These are phyloP conservation scores for Tolypocladium pustulatum DNA, from an alignment of 2,329 filamentous ascomycete species.

Conservation along the genomic window DNA sequence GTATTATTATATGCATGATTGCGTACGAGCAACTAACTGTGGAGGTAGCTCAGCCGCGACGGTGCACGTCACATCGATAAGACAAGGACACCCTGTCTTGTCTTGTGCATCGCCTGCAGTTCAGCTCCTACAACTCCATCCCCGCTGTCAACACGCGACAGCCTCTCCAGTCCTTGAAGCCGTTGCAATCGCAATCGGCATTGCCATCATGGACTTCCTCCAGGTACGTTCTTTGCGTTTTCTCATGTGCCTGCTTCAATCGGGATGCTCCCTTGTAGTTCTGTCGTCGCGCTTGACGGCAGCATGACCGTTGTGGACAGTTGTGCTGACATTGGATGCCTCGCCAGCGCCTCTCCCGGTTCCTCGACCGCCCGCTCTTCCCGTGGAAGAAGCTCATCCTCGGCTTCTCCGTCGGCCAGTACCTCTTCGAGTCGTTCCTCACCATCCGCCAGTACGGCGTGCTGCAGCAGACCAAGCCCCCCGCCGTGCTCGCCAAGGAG, in stretches of 20 bases:
- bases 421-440: conserved; percentile 80
- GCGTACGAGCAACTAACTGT: no score
- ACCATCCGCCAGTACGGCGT: conserved; percentile 84
- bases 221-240: conserved; percentile 21
- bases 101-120: neutral
- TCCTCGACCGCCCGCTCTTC: conserved; percentile 84
- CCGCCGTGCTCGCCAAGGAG: conserved; percentile 79
- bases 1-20: neutral
- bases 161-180: neutral
- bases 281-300: neutral
- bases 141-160: neutral
- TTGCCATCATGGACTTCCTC: conserved; percentile 34
- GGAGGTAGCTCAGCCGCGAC: neutral
- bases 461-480: conserved; percentile 67
- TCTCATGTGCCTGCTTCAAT: neutral
- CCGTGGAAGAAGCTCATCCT: conserved; percentile 97
- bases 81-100: conserved; percentile 1
- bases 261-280: conserved; percentile 8
- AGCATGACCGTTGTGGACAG: neutral
- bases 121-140: neutral
- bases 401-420: conserved; percentile 88
- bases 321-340: neutral
- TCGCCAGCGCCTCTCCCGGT: conserved; percentile 62
- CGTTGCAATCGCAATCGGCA: conserved; percentile 1
- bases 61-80: neutral